phyloP scores from a whole-genome alignment of 345 rosid genomes.

The Aurinia saxatilis region DNA sequence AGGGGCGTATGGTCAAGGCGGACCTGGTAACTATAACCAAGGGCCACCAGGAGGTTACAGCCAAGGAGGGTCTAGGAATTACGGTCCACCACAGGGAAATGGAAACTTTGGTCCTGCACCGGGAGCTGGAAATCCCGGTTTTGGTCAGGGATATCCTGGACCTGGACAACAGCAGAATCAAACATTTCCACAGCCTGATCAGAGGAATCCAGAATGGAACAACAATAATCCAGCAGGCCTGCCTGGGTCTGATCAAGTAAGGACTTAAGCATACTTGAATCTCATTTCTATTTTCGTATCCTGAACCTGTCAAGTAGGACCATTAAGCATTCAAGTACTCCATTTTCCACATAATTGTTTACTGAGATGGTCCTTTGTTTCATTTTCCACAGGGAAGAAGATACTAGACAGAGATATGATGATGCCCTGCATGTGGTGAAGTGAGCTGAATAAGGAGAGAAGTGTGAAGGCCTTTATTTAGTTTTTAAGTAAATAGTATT shows the following conservation, averaged over 20 bases:
- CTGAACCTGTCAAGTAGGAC: not conserved
- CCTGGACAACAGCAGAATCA: constrained; percentile 26
- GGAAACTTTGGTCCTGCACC: constrained; percentile 31
- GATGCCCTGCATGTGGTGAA: not conserved
- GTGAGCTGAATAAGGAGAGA: constrained; percentile 11
- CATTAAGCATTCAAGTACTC: not conserved
- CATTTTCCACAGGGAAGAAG: constrained; percentile 30
- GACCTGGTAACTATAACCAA: constrained; percentile 34
- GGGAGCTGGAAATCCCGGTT: constrained; percentile 21
- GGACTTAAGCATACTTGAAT: not conserved
- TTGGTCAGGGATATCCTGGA: constrained; percentile 37
- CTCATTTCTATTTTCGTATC: not conserved
- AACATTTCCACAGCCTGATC: constrained; percentile 35
- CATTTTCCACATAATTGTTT: not conserved
- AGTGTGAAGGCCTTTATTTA: not conserved
- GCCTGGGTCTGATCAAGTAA: constrained; percentile 39
- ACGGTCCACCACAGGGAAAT: constrained; percentile 23
- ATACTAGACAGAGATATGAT: constrained; percentile 13
- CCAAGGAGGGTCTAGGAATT: constrained; percentile 36
- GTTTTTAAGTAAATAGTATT: constrained; percentile 23
- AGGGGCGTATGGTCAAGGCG: constrained; percentile 29
- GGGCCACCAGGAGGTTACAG: constrained; percentile 36
- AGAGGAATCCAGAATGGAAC: constrained; percentile 36
- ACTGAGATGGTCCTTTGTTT: constrained; percentile 1
- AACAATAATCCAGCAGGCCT: constrained; percentile 34